Percentiles rank a stretch among this genome's conserved stretches.
Evolutionary conservation across 116 monocot genomes (phyloP).

Genomic region (Cymodocea nodosa): DNA sequence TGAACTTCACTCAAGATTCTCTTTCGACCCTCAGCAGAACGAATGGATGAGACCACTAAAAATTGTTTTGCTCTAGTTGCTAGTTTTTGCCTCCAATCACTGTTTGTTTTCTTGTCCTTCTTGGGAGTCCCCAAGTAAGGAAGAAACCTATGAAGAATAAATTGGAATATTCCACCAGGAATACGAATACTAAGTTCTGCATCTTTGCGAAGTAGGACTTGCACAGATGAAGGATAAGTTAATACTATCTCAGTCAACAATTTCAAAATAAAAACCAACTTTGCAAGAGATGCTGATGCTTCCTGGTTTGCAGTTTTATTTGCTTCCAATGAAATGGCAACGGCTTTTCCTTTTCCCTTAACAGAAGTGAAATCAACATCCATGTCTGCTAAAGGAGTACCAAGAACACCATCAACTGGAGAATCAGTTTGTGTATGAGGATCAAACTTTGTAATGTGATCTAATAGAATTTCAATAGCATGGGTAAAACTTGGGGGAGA

Average conservation of each 20-base stretch:
- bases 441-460: constrained; percentile 46
- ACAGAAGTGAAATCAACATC: constrained; percentile 54
- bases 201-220: constrained; percentile 84
- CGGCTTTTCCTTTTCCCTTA: constrained; percentile 84
- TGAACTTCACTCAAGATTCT: constrained; percentile 80
- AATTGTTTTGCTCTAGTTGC: constrained; percentile 80
- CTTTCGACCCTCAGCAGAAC: constrained; percentile 74
- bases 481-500: constrained; percentile 76
- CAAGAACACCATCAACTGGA: constrained; percentile 20
- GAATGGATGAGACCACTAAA: constrained; percentile 84
- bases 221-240: constrained; percentile 82
- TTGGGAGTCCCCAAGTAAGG: constrained; percentile 53
- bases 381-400: constrained; percentile 56
- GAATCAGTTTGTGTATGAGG: constrained; percentile 40
- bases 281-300: constrained; percentile 72
- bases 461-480: constrained; percentile 87
- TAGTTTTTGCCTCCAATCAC: constrained; percentile 94
- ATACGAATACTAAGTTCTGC: constrained; percentile 39
- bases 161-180: constrained; percentile 65
- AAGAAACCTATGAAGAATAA: constrained; percentile 80
- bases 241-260: constrained; percentile 88
- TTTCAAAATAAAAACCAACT: constrained; percentile 83
- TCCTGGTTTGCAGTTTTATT: constrained; percentile 48
- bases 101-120: constrained; percentile 90
- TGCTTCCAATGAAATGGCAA: constrained; percentile 49